Percentiles rank a stretch among this genome's conserved stretches.
phyloP scores from a whole-genome alignment of 768 basidiomycete genomes.

The Tylopilus sp. region DNA sequence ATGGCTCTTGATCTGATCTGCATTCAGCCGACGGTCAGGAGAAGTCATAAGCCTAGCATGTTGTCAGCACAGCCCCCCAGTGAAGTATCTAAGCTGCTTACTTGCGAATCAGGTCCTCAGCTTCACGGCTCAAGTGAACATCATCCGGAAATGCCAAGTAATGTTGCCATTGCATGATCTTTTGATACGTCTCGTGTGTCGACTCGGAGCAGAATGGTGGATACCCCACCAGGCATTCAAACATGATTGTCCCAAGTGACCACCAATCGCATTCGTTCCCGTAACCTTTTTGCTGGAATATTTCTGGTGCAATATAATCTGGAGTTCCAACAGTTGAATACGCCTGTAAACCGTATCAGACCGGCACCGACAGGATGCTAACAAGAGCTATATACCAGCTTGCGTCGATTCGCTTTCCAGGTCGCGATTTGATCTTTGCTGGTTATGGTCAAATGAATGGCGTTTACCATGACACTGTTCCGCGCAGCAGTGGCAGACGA shows the following conservation, averaged over 20 bases:
- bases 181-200: conserved; percentile 96
- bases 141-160: conserved; percentile 91
- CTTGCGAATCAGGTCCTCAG: conserved; percentile 86
- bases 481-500: conserved; percentile 50
- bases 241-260: conserved; percentile 98
- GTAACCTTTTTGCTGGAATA: conserved; percentile 96
- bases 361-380: background rate
- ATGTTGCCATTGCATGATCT: conserved; percentile 92
- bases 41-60: conserved; percentile 72
- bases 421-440: conserved; percentile 93
- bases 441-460: conserved; percentile 94
- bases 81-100: conserved; percentile 30
- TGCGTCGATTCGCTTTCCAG: conserved; percentile 97
- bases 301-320: conserved; percentile 96
- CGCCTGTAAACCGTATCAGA: conserved; percentile 48
- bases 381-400: conserved; percentile 59
- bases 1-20: conserved; percentile 89
- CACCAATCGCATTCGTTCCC: conserved; percentile 99
- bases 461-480: conserved; percentile 96
- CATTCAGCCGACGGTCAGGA: conserved; percentile 69
- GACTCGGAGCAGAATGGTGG: conserved; percentile 96
- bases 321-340: conserved; percentile 98
- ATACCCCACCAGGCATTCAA: conserved; percentile 96
- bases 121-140: conserved; percentile 86
- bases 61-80: conserved; percentile 5